A percentile compares a stretch with the other conserved stretches of the same genome.
phyloP scores from a whole-genome alignment of 176 grass and related monocot genomes.

The Puccinellia tenuiflora region DNA sequence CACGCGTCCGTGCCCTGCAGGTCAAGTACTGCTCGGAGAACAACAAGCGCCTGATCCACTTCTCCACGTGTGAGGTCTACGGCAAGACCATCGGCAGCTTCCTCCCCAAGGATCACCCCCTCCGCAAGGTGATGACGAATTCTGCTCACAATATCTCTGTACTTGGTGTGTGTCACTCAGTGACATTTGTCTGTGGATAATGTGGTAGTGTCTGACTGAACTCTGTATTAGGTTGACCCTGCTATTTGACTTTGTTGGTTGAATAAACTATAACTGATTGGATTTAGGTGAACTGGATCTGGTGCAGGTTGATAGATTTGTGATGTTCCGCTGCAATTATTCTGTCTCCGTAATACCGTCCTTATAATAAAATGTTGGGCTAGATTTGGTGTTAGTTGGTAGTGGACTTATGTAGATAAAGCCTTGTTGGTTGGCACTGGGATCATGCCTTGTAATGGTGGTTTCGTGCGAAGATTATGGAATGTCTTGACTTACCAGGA shows the following conservation, averaged over 20 bases:
- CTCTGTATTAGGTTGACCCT: not conserved
- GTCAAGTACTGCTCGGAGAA: conserved; percentile 99
- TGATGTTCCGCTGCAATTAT: not conserved
- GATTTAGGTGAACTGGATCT: not conserved
- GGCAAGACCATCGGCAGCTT: conserved; percentile 96
- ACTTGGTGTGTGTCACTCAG: not conserved
- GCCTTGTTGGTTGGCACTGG: conserved; percentile 15
- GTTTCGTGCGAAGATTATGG: not conserved
- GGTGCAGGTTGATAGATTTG: conserved; percentile 6
- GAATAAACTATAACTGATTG: not conserved
- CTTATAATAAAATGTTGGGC: not conserved
- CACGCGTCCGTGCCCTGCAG: conserved; percentile 17
- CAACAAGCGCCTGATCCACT: conserved; percentile 92
- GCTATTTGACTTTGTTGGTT: not conserved
- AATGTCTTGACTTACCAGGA: not conserved
- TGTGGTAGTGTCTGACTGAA: not conserved
- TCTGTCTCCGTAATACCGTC: not conserved
- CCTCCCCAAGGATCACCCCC: conserved; percentile 90
- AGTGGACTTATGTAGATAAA: conserved; percentile 17
- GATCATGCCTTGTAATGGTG: not conserved
- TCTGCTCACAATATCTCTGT: not conserved
- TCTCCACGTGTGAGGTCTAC: conserved; percentile 99
- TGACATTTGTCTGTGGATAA: not conserved
- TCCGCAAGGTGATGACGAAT: conserved; percentile 58
- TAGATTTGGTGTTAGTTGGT: conserved; percentile 32